Percentiles rank a stretch among this genome's conserved stretches.
phyloP scores from a whole-genome alignment of 2,329 filamentous ascomycete genomes.

The Dactylonectria macrodidyma region DNA sequence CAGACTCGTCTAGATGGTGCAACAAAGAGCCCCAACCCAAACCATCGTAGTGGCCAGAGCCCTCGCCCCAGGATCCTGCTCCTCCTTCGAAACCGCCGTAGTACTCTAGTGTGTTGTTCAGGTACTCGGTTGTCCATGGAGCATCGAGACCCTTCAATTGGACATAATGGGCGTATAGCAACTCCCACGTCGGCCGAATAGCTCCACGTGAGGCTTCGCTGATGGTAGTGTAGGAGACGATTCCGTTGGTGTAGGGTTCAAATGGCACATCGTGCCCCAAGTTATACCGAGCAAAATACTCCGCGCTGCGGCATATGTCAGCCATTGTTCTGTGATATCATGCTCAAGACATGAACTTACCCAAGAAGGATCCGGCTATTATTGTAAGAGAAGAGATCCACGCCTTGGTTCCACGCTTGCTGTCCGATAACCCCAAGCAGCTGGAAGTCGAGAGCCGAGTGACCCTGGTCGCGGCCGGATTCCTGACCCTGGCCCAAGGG shows the following conservation, averaged over 20 bases:
- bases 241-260: conserved; percentile 36
- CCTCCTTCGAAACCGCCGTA: conserved; percentile 30
- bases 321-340: background rate
- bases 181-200: conserved; percentile 31
- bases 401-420: conserved; percentile 36
- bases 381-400: conserved; percentile 35
- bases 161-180: conserved; percentile 35
- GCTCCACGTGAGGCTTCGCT: conserved; percentile 24
- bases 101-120: conserved; percentile 26
- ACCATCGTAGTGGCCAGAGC: conserved; percentile 22
- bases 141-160: conserved; percentile 32
- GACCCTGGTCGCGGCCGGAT: conserved; percentile 36
- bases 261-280: conserved; percentile 36
- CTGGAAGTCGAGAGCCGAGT: conserved; percentile 26
- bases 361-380: conserved; percentile 38
- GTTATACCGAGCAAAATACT: conserved; percentile 37
- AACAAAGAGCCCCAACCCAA: conserved; percentile 33
- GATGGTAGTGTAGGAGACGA: conserved; percentile 24
- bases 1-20: conserved; percentile 23
- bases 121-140: conserved; percentile 34
- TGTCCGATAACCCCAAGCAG: conserved; percentile 27
- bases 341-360: conserved; percentile 5
- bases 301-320: conserved; percentile 6
- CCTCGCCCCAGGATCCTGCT: conserved; percentile 25
- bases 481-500: conserved; percentile 33